Conservation (phyloP, 2,329 filamentous ascomycete species). For the Stylonectria norvegica region DNA sequence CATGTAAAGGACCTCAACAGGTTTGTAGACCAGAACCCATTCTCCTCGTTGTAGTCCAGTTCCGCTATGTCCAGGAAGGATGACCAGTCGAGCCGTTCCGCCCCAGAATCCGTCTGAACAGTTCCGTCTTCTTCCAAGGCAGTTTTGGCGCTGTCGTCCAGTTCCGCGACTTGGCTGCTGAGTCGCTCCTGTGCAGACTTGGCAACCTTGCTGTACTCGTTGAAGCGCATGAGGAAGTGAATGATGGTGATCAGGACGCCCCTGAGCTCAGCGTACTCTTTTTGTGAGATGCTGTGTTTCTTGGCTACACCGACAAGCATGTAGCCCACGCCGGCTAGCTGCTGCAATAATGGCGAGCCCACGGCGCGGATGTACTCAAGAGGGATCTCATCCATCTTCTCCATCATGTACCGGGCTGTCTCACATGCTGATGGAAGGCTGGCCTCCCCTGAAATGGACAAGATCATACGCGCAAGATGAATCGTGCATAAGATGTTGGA, state of each 20-base stretch:
- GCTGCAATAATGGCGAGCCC: conserved; percentile 30
- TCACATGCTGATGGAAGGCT: conserved; percentile 23
- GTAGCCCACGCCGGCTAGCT: conserved; percentile 29
- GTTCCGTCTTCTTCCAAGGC: background rate
- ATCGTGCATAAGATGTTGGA: conserved; percentile 33
- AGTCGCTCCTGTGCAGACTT: background rate
- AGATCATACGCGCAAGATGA: conserved; percentile 28
- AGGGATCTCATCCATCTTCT: conserved; percentile 26
- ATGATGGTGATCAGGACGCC: background rate
- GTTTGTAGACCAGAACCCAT: background rate
- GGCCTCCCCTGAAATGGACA: conserved; percentile 17
- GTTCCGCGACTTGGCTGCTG: background rate
- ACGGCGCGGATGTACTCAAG: conserved; percentile 25
- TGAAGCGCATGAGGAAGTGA: background rate
- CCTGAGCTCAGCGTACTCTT: background rate
- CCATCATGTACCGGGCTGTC: conserved; percentile 24
- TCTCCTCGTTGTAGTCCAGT: background rate
- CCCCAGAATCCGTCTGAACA: background rate
- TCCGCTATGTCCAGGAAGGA: background rate
- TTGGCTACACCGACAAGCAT: conserved; percentile 27
- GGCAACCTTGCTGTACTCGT: conserved; percentile 1
- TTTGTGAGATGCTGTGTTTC: conserved; percentile 8
- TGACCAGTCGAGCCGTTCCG: too few species aligned
- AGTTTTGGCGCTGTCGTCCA: background rate
- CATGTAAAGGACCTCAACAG: background rate